Base-by-base conservation (phyloP, 2,329 filamentous ascomycete genomes). In the Botrytis tulipae region DNA sequence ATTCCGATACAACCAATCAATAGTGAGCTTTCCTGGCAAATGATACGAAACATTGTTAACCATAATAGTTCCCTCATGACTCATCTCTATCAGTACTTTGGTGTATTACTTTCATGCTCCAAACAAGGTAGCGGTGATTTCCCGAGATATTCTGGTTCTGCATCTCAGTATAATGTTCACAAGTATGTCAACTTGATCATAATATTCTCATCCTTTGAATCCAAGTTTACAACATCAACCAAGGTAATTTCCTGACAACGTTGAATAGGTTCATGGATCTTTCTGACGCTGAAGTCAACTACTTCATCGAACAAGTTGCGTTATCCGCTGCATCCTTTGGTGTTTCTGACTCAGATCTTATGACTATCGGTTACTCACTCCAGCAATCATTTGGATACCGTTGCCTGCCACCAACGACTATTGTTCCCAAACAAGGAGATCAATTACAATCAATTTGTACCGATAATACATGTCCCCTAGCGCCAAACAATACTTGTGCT, bases 1-100 rank as follows among this genome's bases (percentile, higher is more conserved):
- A 25, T 83, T 88, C 76, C 84, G 87, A 75, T 9, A 83, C 74
- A 29, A 88, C 87, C 0, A 84, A 85, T 73, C 88, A 90, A 84
- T 88, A 88, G 87, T 88, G 74, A 65, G 77, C 65, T n/a, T 7
- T 35, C 44, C 8, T 10, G 22, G 42, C 4, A n/a, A 60, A 3
- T 18, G n/a, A 46, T 32, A 51, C 16, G 18, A 22, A 74, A 51
- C 29, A 20, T 40, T 6, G 37, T 75, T 78, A 63, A 78, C 57
- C 32, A 7, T 16, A 1, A 9, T 63, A 80, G 84, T 71, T 83
- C 80, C 75, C 86, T 91, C 72, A 81, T 91, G 75, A 90, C 87
- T 62, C 89, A 90, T 78, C 82, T 91, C 54, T 90, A 91, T 82
- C 81, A 87, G 76, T 90, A 87, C 84, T 91, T 91, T 79, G 88